Evolutionary conservation across 1,139 yeast genomes (phyloP), one percentile per base, ranked within the genome.

Genomic region (Magnusiomyces tetraspermus): DNA sequence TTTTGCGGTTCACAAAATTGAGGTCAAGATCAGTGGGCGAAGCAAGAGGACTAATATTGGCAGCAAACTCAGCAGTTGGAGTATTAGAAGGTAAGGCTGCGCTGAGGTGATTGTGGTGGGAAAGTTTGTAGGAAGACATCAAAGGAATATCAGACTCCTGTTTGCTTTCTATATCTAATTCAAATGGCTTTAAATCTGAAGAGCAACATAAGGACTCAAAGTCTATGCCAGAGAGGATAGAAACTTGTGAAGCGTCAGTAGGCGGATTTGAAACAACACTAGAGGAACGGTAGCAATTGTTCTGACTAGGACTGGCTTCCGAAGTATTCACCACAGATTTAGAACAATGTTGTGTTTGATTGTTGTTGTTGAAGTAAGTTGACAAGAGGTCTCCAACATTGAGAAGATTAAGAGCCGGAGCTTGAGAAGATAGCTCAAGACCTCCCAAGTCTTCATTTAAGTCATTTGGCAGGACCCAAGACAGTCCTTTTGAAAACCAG

Each of bases 401-500:
- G 22, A 41, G 48, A 4, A 45, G 38, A 21, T 45, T 45, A n/a
- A 61, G 58, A 1, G 70, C 68, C 24, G 69, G 58, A 1, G 72
- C 71, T 15, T 59, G 58, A 2, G 68, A 67, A 23, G 68, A 66
- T 54, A 67, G 68, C 1, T 70, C 71, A 24, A 69, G 62, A 0
- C 72, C 72, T 6, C 73, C 73, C 47, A 59, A 63, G 54, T 69
- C 67, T 19, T 60, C 58, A 54, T 70, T 73, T 60, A 64, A 61
- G 51, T 70, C 72, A 23, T 68, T 68, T 2, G 72, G 73, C 41
- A 90, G 74, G 0, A 88, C 95, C 55, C 82, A 82, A 3, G 94
- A 79, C 1, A 90, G 95, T 1, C 97, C 97, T 67, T 89, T 96
- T 58, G 90, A 74, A 61, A 90, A 90, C 97, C 97, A 90, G 19